Base-by-base conservation (phyloP, 768 basidiomycete species). In the Phlebiopsis flavidoalba region DNA sequence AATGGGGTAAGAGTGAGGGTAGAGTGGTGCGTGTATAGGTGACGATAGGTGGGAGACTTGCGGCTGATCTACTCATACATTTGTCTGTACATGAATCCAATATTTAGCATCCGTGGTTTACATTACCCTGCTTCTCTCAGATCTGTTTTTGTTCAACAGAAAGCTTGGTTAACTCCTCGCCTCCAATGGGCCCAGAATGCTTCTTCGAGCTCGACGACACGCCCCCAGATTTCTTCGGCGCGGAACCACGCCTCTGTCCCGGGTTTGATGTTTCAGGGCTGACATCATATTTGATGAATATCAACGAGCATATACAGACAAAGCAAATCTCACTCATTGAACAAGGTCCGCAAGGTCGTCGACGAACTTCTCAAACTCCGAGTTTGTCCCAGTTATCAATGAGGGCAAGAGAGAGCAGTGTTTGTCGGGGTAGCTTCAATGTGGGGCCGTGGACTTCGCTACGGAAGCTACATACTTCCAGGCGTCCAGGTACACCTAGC, bases 401-500 rank as follows among this genome's bases (percentile, higher is more conserved):
- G 37, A 92, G 79, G n/a, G 77, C 71, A 6, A n/a, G 64, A 61
- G 31, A 86, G 67, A 1, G 80, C 79, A 35, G 55, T 45, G 14
- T 62, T 58, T 5, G 58, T 35, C 11, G 56, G 43, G 22, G 62
- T 55, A 10, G 66, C 35, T 1, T 54, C 60, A 4, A 53, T 35
- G 52, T 19, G 31, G 35, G 49, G 22, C n/a, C 1, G 52, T 21
- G 4, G 49, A 49, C 1, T 54, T 37, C 14, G 55, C 46, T 19
- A 66, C 56, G 4, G 67, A 69, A 21, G 58, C 60, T 40, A 86
- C 84, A 57, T 74, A 73, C 0, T 77, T 76, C 90, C 89, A 91
- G 3, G 87, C 83, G 54, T 86, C 83, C 26, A 89, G 74, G 67
- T 91, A 90, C 24, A 87, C 77, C 89, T 91, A 51, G 5, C 12